Evolutionary conservation across 495 filamentous ascomycete genomes (phyloP), one percentile per base, ranked within the genome.

Genomic region (Neurospora cerealis): DNA sequence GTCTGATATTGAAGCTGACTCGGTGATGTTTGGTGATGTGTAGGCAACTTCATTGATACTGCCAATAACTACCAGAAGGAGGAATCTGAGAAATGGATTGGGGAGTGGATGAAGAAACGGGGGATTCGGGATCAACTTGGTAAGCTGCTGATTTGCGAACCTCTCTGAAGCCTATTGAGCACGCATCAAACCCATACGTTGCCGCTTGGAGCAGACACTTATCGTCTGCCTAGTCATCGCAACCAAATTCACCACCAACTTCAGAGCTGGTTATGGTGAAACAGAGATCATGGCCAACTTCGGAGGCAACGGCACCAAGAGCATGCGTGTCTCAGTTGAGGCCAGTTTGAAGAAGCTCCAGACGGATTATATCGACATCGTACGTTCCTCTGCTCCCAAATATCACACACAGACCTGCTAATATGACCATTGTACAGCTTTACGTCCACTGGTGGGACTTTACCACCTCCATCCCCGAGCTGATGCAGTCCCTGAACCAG

Each of bases 31-130:
- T 13, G 48, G 10, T 32, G 0, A 66, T 19, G 72, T 32, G 74
- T 66, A 10, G 92, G 92, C 38, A 95, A 95, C 81, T 93, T 93
- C 83, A 89, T 95, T 75, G 92, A 95, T 77, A 93, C 91, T 1
- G 82, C 90, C 62, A 92, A 89, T 77, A 88, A 86, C 79, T 94
- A 95, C 82, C 91, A 94, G 75, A 81, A 80, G 72, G 74, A 88
- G 73, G 82, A 93, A 72, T 91, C 90, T 7, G 92, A 95, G 79
- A 76, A 77, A 5, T 93, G 90, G 91, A 82, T 95, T 70, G 92
- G 92, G 21, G 92, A 94, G 74, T 94, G 92, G 92, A 89, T 94
- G 86, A 82, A 78, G 77, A 80, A 79, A 34, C 80, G 83, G 2
- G 80, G 80, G 19, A 77, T 77, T 39, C 82, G 83, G 60, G 80